Percentiles rank a stretch among this genome's conserved stretches.
Evolutionary conservation across 2,329 filamentous ascomycete genomes (phyloP).

Genomic region (Xylaria sp.): DNA sequence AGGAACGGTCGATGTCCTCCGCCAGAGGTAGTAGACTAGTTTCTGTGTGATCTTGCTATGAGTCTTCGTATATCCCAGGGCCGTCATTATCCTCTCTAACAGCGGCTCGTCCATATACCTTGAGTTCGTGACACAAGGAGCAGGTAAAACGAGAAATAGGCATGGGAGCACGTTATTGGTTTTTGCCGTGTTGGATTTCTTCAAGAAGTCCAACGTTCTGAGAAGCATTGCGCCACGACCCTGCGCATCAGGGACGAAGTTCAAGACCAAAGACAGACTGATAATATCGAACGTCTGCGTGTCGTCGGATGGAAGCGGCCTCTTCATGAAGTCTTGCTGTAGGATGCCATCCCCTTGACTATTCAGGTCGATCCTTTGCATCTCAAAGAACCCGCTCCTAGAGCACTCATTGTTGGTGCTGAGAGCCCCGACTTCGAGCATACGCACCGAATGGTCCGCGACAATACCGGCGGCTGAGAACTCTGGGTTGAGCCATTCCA

Average conservation of each 20-base stretch:
- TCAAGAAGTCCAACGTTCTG: conserved; percentile 67
- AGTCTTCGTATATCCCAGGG: conserved; percentile 64
- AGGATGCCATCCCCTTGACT: conserved; percentile 76
- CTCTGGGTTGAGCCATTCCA: conserved; percentile 53
- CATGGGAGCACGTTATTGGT: conserved; percentile 50
- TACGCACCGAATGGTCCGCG: conserved; percentile 40
- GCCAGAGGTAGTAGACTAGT: conserved; percentile 87
- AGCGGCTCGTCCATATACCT: conserved; percentile 74
- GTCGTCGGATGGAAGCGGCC: conserved; percentile 61
- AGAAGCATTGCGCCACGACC: conserved; percentile 80
- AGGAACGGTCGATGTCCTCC: conserved; percentile 34
- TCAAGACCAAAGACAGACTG: conserved; percentile 86
- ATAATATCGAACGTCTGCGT: conserved; percentile 77
- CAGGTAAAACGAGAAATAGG: conserved; percentile 84
- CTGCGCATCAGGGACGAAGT: conserved; percentile 77
- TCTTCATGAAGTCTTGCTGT: conserved; percentile 90
- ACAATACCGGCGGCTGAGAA: conserved; percentile 24
- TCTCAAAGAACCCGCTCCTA: conserved; percentile 61
- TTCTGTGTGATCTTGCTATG: conserved; percentile 73
- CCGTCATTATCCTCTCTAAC: conserved; percentile 67
- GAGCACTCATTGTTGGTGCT: conserved; percentile 83
- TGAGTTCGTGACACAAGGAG: conserved; percentile 83
- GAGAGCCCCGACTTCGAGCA: conserved; percentile 87
- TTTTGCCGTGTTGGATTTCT: conserved; percentile 28
- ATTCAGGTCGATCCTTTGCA: conserved; percentile 83